phyloP scores from a whole-genome alignment of 1,139 yeast genomes.

The Candida tetrigidarum region DNA sequence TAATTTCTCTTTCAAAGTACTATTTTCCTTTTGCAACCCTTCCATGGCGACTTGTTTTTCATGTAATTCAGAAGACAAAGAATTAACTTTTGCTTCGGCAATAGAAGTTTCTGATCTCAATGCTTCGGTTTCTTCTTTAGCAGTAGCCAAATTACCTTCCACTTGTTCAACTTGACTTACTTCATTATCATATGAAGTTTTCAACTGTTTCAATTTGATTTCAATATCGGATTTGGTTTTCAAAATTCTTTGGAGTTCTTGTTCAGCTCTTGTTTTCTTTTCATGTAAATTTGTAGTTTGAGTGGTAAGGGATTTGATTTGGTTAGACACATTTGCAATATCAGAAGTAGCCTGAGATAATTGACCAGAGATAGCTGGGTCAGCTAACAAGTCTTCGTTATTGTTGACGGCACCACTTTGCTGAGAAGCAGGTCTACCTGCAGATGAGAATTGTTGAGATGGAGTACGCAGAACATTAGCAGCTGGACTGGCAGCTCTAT shows the following conservation, averaged over 20 bases:
- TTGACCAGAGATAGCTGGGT: slow-evolving; percentile 61
- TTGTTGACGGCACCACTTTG: slow-evolving; percentile 10
- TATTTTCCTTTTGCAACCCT: slow-evolving; percentile 68
- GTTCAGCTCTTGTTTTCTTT: slow-evolving; percentile 75
- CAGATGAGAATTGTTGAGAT: slow-evolving; percentile 14
- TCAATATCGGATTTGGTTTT: slow-evolving; percentile 74
- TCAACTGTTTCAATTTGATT: slow-evolving; percentile 63
- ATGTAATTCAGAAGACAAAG: slow-evolving; percentile 69
- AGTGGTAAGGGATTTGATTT: slow-evolving; percentile 73
- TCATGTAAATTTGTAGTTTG: slow-evolving; percentile 76
- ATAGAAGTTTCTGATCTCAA: slow-evolving; percentile 77
- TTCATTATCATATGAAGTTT: slow-evolving; percentile 78
- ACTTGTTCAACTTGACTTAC: slow-evolving; percentile 75
- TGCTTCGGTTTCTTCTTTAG: slow-evolving; percentile 72
- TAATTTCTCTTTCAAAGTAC: slow-evolving; percentile 66
- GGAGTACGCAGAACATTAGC: slow-evolving; percentile 19
- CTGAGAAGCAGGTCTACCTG: slow-evolving; percentile 9
- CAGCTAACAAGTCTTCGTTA: slow-evolving; percentile 57
- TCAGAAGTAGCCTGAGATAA: slow-evolving; percentile 83
- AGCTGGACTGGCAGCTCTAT: slow-evolving; percentile 23
- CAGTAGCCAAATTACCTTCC: slow-evolving; percentile 58
- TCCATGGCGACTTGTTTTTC: slow-evolving; percentile 64
- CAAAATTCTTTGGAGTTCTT: slow-evolving; percentile 69
- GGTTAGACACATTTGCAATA: slow-evolving; percentile 85
- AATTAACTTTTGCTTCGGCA: slow-evolving; percentile 80